Evolutionary conservation across 2,329 filamentous ascomycete genomes (phyloP).

Genomic region (Xylaria sp.): DNA sequence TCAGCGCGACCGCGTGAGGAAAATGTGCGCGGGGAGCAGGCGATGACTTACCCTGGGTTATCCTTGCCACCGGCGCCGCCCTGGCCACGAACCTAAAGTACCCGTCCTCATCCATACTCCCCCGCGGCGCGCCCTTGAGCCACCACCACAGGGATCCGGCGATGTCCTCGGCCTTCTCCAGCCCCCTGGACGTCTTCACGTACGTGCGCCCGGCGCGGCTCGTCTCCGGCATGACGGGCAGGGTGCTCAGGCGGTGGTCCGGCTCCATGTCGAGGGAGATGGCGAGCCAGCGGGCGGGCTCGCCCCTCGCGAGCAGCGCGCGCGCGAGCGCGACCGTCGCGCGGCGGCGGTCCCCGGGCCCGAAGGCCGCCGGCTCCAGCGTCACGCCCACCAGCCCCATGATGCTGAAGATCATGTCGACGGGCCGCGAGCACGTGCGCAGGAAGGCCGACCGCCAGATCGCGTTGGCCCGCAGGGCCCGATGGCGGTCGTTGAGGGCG

Average conservation of each 20-base stretch:
- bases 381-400: constrained; percentile 20
- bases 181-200: constrained; percentile 17
- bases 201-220: constrained; percentile 44
- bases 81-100: constrained; percentile 1
- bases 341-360: not conserved
- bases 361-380: constrained; percentile 8
- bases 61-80: not conserved
- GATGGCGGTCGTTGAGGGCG: not conserved
- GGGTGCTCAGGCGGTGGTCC: constrained; percentile 57
- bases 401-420: constrained; percentile 20
- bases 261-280: constrained; percentile 55
- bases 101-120: constrained; percentile 10
- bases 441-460: not conserved
- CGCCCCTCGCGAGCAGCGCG: constrained; percentile 62
- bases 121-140: constrained; percentile 9
- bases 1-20: no score
- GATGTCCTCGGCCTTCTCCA: constrained; percentile 21
- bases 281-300: constrained; percentile 56
- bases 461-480: not conserved
- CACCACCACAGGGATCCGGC: constrained; percentile 8
- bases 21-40: not conserved
- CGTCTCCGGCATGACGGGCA: constrained; percentile 52
- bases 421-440: not conserved
- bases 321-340: constrained; percentile 47
- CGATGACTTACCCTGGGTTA: not conserved